These are phyloP conservation scores for Paramyrothecium roridum DNA, from an alignment of 2,329 filamentous ascomycete genomes.

Conservation along the genomic window DNA sequence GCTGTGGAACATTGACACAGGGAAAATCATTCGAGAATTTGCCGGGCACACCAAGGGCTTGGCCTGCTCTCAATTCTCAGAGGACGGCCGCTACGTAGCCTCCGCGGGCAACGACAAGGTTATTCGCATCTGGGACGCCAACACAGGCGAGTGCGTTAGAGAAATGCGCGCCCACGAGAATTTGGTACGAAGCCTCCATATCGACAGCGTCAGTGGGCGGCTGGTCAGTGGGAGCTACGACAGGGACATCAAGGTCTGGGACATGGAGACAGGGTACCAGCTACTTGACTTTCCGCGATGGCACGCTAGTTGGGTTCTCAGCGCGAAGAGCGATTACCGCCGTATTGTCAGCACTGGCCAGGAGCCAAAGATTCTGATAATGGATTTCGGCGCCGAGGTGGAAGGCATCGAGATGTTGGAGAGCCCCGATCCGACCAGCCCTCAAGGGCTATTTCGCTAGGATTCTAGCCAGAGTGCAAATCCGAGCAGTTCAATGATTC, in stretches of 20 bases:
- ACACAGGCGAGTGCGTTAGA: constrained; percentile 78
- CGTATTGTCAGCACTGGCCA: constrained; percentile 94
- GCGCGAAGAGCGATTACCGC: constrained; percentile 92
- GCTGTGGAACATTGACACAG: constrained; percentile 91
- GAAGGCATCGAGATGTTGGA: constrained; percentile 57
- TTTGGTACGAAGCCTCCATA: constrained; percentile 84
- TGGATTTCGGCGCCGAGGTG: constrained; percentile 78
- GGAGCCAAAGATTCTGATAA: constrained; percentile 85
- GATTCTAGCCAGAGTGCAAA: not conserved
- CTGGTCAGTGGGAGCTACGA: constrained; percentile 94
- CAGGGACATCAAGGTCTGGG: constrained; percentile 91
- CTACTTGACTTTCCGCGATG: constrained; percentile 87
- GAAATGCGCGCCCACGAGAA: constrained; percentile 80
- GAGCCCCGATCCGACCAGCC: constrained; percentile 25
- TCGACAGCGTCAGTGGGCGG: constrained; percentile 81
- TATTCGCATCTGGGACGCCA: constrained; percentile 94
- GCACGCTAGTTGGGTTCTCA: constrained; percentile 96
- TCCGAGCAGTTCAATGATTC: not conserved
- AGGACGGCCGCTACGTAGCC: constrained; percentile 89
- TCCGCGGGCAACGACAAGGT: constrained; percentile 94
- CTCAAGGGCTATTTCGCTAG: not conserved
- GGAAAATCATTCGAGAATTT: constrained; percentile 87
- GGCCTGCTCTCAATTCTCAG: constrained; percentile 92
- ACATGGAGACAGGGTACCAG: constrained; percentile 75
- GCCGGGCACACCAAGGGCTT: constrained; percentile 86